Evolutionary conservation across 257 asterid species (phyloP), one percentile per base, ranked within the genome.

Genomic region (Solanum pennellii): DNA sequence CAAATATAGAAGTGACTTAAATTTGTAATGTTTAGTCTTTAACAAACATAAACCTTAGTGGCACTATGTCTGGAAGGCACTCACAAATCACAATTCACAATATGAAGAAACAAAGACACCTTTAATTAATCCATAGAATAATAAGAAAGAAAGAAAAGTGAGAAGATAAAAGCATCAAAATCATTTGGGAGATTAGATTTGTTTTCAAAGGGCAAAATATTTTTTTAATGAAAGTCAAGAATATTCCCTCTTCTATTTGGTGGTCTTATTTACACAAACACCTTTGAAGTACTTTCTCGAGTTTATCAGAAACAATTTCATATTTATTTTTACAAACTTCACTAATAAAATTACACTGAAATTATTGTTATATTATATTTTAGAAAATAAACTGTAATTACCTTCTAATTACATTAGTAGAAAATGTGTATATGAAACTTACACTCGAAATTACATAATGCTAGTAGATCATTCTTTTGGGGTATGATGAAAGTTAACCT

Each of bases 11-110:
- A 37, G 33, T 71, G 65, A n/a, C 41, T 72, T 73, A 86, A 83
- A 56, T 59, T 35, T 82, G 69, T 73, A 15, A 85, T 87, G 91
- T 83, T 83, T 74, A 20, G 42, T 86, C 77, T 89, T 86, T 75
- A 83, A 83, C 84, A 75, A 25, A 74, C 89, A 86, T 37, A 44
- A 45, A 77, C 20, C 25, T 18, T 65, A 49, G 86, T 74, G 86
- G 79, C 23, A 52, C n/a, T 68, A 80, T 71, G 59, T 84, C 42
- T 37, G 79, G 35, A 89, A 83, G 56, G 80, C 86, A 72, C 62
- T 80, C 86, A 84, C 39, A 77, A 72, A 37, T 80, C 86, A 84
- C 65, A 77, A 76, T 45, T 80, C 82, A 84, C 65, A 77, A 76
- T 45, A 76, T 37, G 83, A 77, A 66, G 88, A 62, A 37, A n/a